Conservation (phyloP, 2,329 filamentous ascomycete species). For the Aspergillus tanneri region DNA sequence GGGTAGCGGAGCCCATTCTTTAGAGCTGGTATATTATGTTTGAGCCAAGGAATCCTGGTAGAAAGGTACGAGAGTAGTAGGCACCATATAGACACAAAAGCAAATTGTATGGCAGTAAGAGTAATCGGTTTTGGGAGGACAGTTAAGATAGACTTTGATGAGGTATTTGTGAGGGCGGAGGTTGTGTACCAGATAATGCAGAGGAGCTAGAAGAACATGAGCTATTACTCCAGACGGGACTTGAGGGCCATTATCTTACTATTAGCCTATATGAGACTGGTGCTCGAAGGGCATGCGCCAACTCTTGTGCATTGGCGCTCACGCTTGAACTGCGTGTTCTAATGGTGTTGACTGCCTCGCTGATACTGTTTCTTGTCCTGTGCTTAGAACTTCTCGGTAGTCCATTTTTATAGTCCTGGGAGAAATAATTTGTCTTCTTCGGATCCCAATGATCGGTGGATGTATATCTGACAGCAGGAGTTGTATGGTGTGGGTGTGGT, state of each 20-base stretch:
- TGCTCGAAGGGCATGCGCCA: conserved; percentile 85
- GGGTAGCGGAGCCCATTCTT: conserved; percentile 81
- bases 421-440: conserved; percentile 53
- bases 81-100: conserved; percentile 86
- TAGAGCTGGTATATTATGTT: conserved; percentile 71
- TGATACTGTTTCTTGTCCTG: conserved; percentile 78
- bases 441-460: conserved; percentile 60
- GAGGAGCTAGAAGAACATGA: conserved; percentile 60
- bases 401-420: conserved; percentile 43
- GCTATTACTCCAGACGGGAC: conserved; percentile 9
- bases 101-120: conserved; percentile 89
- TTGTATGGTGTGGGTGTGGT: conserved; percentile 22
- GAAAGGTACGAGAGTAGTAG: conserved; percentile 75
- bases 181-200: conserved; percentile 93
- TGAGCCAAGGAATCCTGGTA: conserved; percentile 67
- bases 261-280: conserved; percentile 85
- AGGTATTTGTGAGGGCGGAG: conserved; percentile 94
- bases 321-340: conserved; percentile 78
- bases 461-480: conserved; percentile 32
- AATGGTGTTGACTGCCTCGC: conserved; percentile 82
- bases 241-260: conserved; percentile 56
- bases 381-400: conserved; percentile 51
- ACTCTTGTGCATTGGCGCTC: conserved; percentile 87
- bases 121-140: conserved; percentile 88
- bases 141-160: conserved; percentile 93